phyloP scores from a whole-genome alignment of 1,284 basidiomycete species.

The Ganoderma multipileum region DNA sequence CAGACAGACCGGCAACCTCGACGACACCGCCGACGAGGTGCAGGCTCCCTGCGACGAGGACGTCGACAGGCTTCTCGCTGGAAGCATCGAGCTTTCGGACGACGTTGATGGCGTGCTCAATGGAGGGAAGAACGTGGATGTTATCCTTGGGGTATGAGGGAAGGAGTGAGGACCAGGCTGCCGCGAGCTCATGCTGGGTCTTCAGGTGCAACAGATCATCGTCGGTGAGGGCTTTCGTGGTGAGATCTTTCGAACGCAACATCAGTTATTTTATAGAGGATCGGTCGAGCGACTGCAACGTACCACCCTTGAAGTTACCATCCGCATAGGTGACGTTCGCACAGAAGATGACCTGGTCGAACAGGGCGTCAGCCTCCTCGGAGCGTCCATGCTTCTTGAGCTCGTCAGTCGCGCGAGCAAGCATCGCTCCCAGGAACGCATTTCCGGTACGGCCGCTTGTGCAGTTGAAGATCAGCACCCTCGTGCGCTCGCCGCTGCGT shows the following conservation, averaged over 20 bases:
- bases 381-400: conserved; percentile 48
- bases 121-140: conserved; percentile 85
- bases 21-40: conserved; percentile 96
- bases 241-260: conserved; percentile 63
- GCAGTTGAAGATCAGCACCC: conserved; percentile 94
- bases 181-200: conserved; percentile 79
- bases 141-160: conserved; percentile 65
- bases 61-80: conserved; percentile 51
- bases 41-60: conserved; percentile 91
- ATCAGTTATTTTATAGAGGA: conserved; percentile 17
- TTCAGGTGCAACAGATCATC: conserved; percentile 72
- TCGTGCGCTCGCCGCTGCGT: conserved; percentile 31
- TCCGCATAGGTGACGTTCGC: conserved; percentile 94
- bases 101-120: conserved; percentile 85
- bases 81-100: conserved; percentile 52
- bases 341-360: conserved; percentile 92
- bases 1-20: conserved; percentile 83
- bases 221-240: conserved; percentile 69
- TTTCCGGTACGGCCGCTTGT: conserved; percentile 88
- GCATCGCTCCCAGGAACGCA: conserved; percentile 72
- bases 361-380: conserved; percentile 58
- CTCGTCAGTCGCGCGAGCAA: conserved; percentile 54
- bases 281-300: conserved; percentile 33
- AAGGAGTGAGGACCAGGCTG: conserved; percentile 74
- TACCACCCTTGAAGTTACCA: conserved; percentile 91